Conservation (phyloP, 2,329 filamentous ascomycete species). For the Trichoderma hamatum region DNA sequence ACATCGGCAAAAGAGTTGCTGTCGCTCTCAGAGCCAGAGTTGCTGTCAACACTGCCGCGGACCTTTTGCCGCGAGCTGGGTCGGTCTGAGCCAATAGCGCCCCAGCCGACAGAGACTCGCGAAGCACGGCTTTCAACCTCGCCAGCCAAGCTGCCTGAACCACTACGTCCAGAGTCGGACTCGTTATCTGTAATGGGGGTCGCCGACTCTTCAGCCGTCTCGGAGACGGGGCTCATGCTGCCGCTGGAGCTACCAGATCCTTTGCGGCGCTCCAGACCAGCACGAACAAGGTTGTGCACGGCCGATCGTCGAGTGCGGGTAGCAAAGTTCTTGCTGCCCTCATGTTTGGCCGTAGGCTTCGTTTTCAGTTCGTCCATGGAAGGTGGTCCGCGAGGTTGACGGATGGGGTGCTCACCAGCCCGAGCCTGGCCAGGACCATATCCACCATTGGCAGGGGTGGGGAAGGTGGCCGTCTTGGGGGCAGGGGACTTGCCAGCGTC, state of each 20-base stretch:
- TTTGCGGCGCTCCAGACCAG: slow-evolving; percentile 84
- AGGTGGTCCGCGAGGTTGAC: slow-evolving; percentile 91
- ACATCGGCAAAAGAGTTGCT: slow-evolving; percentile 66
- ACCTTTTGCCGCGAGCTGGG: slow-evolving; percentile 71
- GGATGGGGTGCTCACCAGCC: slow-evolving; percentile 89
- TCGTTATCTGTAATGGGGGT: slow-evolving; percentile 74
- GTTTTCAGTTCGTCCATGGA: slow-evolving; percentile 86
- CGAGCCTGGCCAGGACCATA: slow-evolving; percentile 93
- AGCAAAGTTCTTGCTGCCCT: slow-evolving; percentile 97
- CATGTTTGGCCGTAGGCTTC: slow-evolving; percentile 88
- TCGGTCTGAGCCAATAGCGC: slow-evolving; percentile 85
- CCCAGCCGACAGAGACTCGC: slow-evolving; percentile 70
- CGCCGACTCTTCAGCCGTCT: slow-evolving; percentile 69
- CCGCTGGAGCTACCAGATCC: slow-evolving; percentile 70
- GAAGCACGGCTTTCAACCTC: slow-evolving; percentile 72
- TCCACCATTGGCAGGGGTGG: slow-evolving; percentile 76
- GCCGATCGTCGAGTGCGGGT: slow-evolving; percentile 90
- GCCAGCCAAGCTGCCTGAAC: slow-evolving; percentile 79
- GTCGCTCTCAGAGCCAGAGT: slow-evolving; percentile 55
- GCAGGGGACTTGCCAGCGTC: slow-evolving; percentile 60
- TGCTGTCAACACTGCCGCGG: slow-evolving; percentile 65
- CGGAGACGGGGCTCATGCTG: slow-evolving; percentile 87
- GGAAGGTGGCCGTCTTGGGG: slow-evolving; percentile 79
- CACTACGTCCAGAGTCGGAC: slow-evolving; percentile 70
- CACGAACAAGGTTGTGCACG: slow-evolving; percentile 87